phyloP scores from a whole-genome alignment of 352 stramenopile genomes.

The Pythium insidiosum region DNA sequence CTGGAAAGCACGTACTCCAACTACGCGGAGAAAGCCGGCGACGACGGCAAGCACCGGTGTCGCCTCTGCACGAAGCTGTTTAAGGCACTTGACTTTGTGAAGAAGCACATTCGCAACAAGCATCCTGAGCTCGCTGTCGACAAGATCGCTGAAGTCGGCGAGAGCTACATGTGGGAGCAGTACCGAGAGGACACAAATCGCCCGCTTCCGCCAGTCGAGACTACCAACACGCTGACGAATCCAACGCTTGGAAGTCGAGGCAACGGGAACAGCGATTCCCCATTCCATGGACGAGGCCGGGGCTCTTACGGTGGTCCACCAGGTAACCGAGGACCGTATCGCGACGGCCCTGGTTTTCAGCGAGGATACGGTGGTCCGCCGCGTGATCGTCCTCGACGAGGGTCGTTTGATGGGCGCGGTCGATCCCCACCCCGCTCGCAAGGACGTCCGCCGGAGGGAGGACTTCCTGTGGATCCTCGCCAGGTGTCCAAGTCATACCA shows the following conservation, averaged over 20 bases:
- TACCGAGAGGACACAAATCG: conserved; percentile 77
- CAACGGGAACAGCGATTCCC: conserved; percentile 20
- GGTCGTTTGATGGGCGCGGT: conserved; percentile 31
- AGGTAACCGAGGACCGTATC: conserved; percentile 40
- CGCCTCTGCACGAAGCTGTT: conserved; percentile 84
- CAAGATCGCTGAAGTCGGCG: conserved; percentile 71
- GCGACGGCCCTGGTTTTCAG: conserved; percentile 35
- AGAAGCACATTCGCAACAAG: conserved; percentile 87
- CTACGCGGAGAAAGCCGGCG: conserved; percentile 77
- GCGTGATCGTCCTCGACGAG: conserved; percentile 34
- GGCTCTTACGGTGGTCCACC: conserved; percentile 18
- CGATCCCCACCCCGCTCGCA: conserved; percentile 16
- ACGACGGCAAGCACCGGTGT: conserved; percentile 77
- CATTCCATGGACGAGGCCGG: conserved; percentile 12
- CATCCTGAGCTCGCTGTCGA: conserved; percentile 77
- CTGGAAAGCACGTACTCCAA: conserved; percentile 73
- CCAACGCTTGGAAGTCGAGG: conserved; percentile 39
- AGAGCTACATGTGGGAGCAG: conserved; percentile 86
- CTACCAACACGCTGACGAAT: conserved; percentile 51
- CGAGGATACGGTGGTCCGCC: conserved; percentile 42
- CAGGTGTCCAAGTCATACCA: conserved; percentile 81
- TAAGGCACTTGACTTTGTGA: conserved; percentile 83
- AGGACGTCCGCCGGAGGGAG: conserved; percentile 38
- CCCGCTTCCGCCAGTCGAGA: conserved; percentile 68
- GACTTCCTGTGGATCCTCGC: conserved; percentile 70